These are phyloP conservation scores for Boeremia exigua DNA, from an alignment of 2,329 filamentous ascomycete species.

Conservation along the genomic window DNA sequence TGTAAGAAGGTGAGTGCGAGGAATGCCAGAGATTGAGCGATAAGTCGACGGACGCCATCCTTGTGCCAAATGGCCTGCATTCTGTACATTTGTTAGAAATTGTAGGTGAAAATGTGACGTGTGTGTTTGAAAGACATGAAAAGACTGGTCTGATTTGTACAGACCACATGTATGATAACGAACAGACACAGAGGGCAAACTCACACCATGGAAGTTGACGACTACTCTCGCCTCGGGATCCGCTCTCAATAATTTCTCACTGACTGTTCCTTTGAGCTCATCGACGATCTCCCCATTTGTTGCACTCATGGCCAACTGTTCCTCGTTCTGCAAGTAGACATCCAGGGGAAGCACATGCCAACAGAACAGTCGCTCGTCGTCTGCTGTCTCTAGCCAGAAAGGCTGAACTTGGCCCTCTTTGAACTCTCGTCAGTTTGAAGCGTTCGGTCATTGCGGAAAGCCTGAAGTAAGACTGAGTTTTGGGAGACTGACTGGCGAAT, in stretches of 20 bases:
- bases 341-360: conserved; percentile 90
- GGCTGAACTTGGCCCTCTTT: conserved; percentile 86
- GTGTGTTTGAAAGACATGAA: too few species aligned
- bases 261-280: conserved; percentile 56
- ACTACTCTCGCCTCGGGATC: conserved; percentile 61
- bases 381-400: conserved; percentile 76
- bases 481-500: conserved; percentile 70
- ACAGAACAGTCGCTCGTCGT: conserved; percentile 79
- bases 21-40: conserved; percentile 73
- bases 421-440: conserved; percentile 3
- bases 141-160: not conserved
- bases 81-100: conserved; percentile 56
- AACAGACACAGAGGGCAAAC: conserved; percentile 25
- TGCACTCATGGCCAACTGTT: conserved; percentile 53
- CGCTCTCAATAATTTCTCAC: conserved; percentile 58
- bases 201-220: conserved; percentile 69
- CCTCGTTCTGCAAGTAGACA: conserved; percentile 75
- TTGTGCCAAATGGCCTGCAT: conserved; percentile 85
- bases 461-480: not conserved
- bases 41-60: conserved; percentile 78
- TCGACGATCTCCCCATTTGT: conserved; percentile 49
- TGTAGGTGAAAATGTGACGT: not conserved
- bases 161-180: too few species aligned
- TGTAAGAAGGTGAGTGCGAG: conserved; percentile 78
- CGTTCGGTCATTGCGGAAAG: not conserved